Evolutionary conservation across 495 filamentous ascomycete species (phyloP).

Genomic region (Terfezia boudieri): DNA sequence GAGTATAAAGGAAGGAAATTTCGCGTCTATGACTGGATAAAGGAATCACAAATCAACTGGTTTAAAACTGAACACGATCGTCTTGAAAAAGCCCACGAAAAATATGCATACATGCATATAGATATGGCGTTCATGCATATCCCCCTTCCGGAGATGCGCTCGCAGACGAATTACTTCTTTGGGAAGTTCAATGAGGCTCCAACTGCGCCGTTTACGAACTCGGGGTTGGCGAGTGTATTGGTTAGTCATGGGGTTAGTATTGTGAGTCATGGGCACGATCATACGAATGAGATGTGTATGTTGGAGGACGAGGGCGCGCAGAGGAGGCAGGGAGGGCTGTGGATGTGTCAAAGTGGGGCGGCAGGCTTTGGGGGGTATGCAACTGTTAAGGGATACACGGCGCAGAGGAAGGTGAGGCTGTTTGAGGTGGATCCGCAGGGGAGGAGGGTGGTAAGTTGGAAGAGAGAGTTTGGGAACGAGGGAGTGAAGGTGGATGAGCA

Average conservation of each 20-base stretch:
- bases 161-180: conserved; percentile 27
- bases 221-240: conserved; percentile 65
- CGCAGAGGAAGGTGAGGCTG: conserved; percentile 54
- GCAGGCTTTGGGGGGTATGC: conserved; percentile 84
- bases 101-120: conserved; percentile 81
- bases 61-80: conserved; percentile 53
- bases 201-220: conserved; percentile 74
- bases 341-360: conserved; percentile 96
- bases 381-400: conserved; percentile 51
- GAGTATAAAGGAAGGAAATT: conserved; percentile 28
- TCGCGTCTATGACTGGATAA: conserved; percentile 86
- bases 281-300: conserved; percentile 90
- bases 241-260: conserved; percentile 63
- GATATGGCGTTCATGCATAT: conserved; percentile 86
- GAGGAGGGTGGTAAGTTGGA: conserved; percentile 72
- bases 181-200: conserved; percentile 51
- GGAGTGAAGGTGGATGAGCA: conserved; percentile 51
- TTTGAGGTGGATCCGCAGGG: conserved; percentile 86
- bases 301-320: conserved; percentile 25
- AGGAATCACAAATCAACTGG: conserved; percentile 82
- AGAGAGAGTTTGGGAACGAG: conserved; percentile 59
- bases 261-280: conserved; percentile 85
- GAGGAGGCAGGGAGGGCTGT: conserved; percentile 43
- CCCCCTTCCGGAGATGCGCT: conserved; percentile 67
- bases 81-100: conserved; percentile 43